Evolutionary conservation across 1,284 basidiomycete genomes (phyloP), one percentile per base, ranked within the genome.

Genomic region (Trichosporon coremiiforme): DNA sequence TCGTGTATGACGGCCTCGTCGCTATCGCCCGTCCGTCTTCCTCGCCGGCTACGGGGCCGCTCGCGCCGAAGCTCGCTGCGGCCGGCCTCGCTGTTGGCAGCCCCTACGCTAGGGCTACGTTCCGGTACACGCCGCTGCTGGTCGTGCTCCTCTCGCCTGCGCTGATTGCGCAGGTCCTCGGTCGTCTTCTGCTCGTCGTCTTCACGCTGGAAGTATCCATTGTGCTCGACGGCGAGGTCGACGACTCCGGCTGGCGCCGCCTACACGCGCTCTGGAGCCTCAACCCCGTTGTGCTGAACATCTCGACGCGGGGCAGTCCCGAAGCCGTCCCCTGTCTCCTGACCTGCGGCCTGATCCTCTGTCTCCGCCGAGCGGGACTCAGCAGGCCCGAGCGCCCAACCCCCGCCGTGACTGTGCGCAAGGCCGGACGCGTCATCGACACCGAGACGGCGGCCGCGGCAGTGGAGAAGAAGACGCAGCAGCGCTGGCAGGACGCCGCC

Each of bases 231-330:
- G 64, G 71, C 75, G 36, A 64, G 5, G 65, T 57, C n/a, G 62
- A 60, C 22, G 17, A 45, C 13, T 20, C 20, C 9, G 57, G 70
- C 17, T 78, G 75, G 64, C 76, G 74, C 76, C 71, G 71, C 10
- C 76, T 74, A 0, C 81, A 83, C 63, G 77, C 89, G 4, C 88
- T 97, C 74, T 89, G 88, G 88, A 89, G 98, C 1, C 86, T 98
- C 71, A 98, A 96, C 82, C 96, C 96, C 0, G 88, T 99, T 77
- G 92, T 96, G 0, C 92, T 97, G 77, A 92, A 94, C 74, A 98
- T 99, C 75, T 95, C 95, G 0, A 99, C 96, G 0, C 89, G 96
- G 10, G 97, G 96, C 1, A 97, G 94, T 2, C 94, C 95, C 17
- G 97, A 99, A 83, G 90, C 93, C 0, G 85, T 97, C 1, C 88